Percentiles rank a stretch among this genome's conserved stretches.
phyloP scores from a whole-genome alignment of 2,329 filamentous ascomycete species.

The Oidium heveae region DNA sequence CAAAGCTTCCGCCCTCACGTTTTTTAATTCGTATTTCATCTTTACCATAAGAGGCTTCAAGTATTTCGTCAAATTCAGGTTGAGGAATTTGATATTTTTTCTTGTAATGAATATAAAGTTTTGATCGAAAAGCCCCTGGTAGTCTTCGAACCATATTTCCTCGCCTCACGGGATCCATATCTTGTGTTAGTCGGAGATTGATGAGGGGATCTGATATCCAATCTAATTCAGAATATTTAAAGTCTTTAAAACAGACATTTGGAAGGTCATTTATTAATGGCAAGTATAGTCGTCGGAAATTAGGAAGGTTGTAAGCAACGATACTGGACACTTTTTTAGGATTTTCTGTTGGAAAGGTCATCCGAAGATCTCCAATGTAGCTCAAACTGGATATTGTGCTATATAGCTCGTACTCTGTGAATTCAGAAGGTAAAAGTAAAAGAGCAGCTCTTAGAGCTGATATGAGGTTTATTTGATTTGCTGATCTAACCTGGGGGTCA shows the following conservation, averaged over 20 bases:
- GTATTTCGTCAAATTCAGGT: constrained; percentile 63
- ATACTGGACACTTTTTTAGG: constrained; percentile 86
- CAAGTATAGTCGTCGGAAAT: constrained; percentile 78
- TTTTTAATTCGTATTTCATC: constrained; percentile 42
- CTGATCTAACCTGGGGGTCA: constrained; percentile 71
- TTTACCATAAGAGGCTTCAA: constrained; percentile 49
- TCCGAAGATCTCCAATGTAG: constrained; percentile 90
- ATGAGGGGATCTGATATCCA: constrained; percentile 38
- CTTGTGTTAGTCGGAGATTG: constrained; percentile 51
- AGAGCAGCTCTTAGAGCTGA: constrained; percentile 78
- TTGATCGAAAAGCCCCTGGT: constrained; percentile 63
- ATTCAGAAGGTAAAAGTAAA: constrained; percentile 57
- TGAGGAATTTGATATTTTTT: constrained; percentile 69
- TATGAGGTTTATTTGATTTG: constrained; percentile 87
- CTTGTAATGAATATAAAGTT: constrained; percentile 87
- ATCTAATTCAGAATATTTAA: constrained; percentile 27
- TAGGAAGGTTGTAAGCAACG: constrained; percentile 67
- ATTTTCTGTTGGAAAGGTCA: constrained; percentile 75
- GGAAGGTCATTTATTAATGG: constrained; percentile 75
- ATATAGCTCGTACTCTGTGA: constrained; percentile 74
- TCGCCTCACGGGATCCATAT: constrained; percentile 76
- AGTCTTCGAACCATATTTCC: constrained; percentile 92
- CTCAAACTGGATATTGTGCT: constrained; percentile 76
- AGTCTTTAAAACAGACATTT: constrained; percentile 56
- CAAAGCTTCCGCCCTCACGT: constrained; percentile 61